Evolutionary conservation across 257 asterid species (phyloP).

Genomic region (Fraxinus pennsylvanica): DNA sequence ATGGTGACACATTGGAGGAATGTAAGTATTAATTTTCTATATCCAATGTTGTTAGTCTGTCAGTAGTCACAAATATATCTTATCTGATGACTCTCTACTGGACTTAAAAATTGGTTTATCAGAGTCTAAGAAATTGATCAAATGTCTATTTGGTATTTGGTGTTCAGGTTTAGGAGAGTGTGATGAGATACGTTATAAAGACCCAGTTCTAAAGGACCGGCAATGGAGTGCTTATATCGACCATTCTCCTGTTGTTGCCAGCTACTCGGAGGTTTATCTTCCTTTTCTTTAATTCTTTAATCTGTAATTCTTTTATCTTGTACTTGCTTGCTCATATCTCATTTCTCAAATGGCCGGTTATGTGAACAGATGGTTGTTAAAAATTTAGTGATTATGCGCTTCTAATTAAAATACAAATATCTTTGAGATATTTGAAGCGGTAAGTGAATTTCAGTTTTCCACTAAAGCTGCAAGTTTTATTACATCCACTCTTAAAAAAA

Average conservation of each 20-base stretch:
- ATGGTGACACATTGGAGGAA: slow-evolving; percentile 55
- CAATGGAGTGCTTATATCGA: slow-evolving; percentile 94
- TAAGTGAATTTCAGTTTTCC: neutral
- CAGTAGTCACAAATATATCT: neutral
- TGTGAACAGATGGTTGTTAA: neutral
- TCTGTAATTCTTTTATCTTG: neutral
- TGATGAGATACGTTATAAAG: slow-evolving; percentile 87
- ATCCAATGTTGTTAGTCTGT: neutral
- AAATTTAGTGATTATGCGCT: neutral
- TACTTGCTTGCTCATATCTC: neutral
- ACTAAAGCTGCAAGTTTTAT: neutral
- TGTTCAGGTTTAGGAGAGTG: slow-evolving; percentile 75
- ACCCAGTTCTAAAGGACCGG: slow-evolving; percentile 83
- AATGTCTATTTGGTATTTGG: slow-evolving; percentile 7
- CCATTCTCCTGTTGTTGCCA: slow-evolving; percentile 89
- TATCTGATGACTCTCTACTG: neutral
- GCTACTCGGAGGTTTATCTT: slow-evolving; percentile 59
- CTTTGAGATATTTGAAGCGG: neutral
- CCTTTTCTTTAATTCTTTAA: neutral
- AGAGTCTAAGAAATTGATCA: neutral
- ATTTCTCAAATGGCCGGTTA: neutral
- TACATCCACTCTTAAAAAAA: neutral
- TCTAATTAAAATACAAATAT: neutral
- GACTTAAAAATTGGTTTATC: neutral
- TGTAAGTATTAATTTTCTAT: slow-evolving; percentile 37